A percentile compares a stretch with the other conserved stretches of the same genome.
phyloP scores from a whole-genome alignment of 2,329 filamentous ascomycete species.

The Microcyclospora pomicola region DNA sequence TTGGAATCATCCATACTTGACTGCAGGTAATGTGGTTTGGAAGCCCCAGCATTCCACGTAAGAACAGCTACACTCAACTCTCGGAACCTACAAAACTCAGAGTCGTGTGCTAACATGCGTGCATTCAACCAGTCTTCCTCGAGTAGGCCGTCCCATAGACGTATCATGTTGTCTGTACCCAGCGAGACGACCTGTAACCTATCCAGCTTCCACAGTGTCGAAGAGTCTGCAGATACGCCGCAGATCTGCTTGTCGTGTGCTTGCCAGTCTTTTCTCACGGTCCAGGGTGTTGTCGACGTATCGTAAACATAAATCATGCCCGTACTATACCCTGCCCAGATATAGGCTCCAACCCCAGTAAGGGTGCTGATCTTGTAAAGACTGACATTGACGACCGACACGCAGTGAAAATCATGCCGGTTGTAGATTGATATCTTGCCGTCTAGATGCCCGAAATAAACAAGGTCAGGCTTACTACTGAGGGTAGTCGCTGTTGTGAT shows the following conservation, averaged over 20 bases:
- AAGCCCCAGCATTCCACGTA: constrained; percentile 97
- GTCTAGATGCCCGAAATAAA: constrained; percentile 85
- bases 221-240: constrained; percentile 61
- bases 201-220: constrained; percentile 74
- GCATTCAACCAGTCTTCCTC: constrained; percentile 90
- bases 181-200: constrained; percentile 74
- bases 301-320: constrained; percentile 93
- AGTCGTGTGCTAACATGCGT: constrained; percentile 72
- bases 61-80: constrained; percentile 68
- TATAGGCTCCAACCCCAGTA: constrained; percentile 61
- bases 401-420: constrained; percentile 56
- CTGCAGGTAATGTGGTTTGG: constrained; percentile 70
- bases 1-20: constrained; percentile 54
- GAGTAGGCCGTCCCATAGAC: constrained; percentile 82
- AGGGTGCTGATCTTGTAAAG: constrained; percentile 90
- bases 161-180: constrained; percentile 72
- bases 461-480: constrained; percentile 58
- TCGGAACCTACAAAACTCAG: constrained; percentile 72
- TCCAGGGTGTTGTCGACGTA: constrained; percentile 68
- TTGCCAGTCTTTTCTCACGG: constrained; percentile 85
- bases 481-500: constrained; percentile 72
- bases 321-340: constrained; percentile 93
- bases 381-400: constrained; percentile 74
- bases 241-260: constrained; percentile 75
- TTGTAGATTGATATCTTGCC: constrained; percentile 94